phyloP scores from a whole-genome alignment of 2,329 filamentous ascomycete species.

The Penicillium sumatraense region DNA sequence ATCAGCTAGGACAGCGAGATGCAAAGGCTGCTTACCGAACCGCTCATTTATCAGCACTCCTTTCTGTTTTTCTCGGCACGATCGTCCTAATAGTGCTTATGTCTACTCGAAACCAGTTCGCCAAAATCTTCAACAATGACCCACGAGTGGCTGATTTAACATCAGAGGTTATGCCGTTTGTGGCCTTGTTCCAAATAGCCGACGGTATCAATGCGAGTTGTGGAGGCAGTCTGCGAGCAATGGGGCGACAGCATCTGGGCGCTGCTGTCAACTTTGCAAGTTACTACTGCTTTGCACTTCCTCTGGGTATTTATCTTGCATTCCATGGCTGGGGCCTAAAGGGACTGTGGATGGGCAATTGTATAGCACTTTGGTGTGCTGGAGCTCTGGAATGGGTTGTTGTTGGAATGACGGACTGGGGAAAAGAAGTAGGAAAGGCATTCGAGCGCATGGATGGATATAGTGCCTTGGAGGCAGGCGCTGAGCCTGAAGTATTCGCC shows the following conservation, averaged over 20 bases:
- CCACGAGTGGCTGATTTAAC: slow-evolving; percentile 72
- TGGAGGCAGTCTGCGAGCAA: slow-evolving; percentile 78
- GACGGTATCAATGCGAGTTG: slow-evolving; percentile 86
- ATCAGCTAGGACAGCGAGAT: slow-evolving; percentile 73
- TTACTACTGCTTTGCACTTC: slow-evolving; percentile 82
- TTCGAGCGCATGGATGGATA: slow-evolving; percentile 69
- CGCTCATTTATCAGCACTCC: slow-evolving; percentile 74
- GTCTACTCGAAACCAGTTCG: slow-evolving; percentile 73
- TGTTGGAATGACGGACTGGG: slow-evolving; percentile 78
- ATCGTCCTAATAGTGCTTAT: slow-evolving; percentile 72
- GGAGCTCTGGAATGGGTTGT: slow-evolving; percentile 79
- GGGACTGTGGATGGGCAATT: slow-evolving; percentile 84
- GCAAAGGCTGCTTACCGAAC: slow-evolving; percentile 69
- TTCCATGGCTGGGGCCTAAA: slow-evolving; percentile 83
- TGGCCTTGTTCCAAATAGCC: slow-evolving; percentile 87
- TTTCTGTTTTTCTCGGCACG: slow-evolving; percentile 71
- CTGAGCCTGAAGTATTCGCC: background rate
- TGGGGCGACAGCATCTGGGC: slow-evolving; percentile 85
- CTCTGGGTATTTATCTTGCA: slow-evolving; percentile 80
- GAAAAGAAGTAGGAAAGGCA: slow-evolving; percentile 71
- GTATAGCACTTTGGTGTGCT: slow-evolving; percentile 78
- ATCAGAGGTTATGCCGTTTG: slow-evolving; percentile 80
- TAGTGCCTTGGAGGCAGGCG: slow-evolving; percentile 26
- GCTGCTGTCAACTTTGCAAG: slow-evolving; percentile 79
- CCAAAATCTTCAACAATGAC: slow-evolving; percentile 81